These are phyloP conservation scores for Phoma sp. DNA, from an alignment of 2,329 filamentous ascomycete species.

Conservation along the genomic window DNA sequence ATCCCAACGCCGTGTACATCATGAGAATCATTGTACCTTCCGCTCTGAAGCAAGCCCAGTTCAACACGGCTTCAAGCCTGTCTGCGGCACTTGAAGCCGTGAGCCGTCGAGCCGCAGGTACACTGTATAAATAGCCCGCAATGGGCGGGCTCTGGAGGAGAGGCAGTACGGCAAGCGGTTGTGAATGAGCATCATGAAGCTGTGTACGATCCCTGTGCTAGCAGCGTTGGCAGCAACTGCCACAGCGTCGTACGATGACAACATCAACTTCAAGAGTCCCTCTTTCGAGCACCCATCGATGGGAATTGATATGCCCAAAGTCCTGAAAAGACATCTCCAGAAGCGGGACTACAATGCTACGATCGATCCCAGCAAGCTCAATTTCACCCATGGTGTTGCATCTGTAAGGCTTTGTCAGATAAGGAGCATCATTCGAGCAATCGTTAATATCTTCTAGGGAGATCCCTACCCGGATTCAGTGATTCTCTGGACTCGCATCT, in stretches of 20 bases:
- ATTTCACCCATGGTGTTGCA: slow-evolving; percentile 54
- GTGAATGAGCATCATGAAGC: background rate
- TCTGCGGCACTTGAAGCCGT: background rate
- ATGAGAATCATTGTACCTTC: slow-evolving; percentile 8
- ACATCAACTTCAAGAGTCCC: slow-evolving; percentile 70
- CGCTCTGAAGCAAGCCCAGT: slow-evolving; percentile 6
- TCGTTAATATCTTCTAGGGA: slow-evolving; percentile 18
- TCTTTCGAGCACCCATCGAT: slow-evolving; percentile 66
- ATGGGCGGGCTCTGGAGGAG: background rate
- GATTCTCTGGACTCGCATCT: slow-evolving; percentile 44
- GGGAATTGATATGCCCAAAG: slow-evolving; percentile 65
- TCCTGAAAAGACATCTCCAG: slow-evolving; percentile 56
- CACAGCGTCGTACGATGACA: slow-evolving; percentile 37
- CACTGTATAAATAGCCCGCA: background rate
- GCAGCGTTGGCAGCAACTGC: slow-evolving; percentile 1
- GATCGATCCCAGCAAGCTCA: slow-evolving; percentile 23
- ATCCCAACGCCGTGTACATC: slow-evolving; percentile 9
- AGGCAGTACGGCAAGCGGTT: background rate
- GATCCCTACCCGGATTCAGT: slow-evolving; percentile 53
- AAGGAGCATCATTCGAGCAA: background rate
- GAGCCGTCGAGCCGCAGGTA: background rate
- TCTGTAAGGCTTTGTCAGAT: slow-evolving; percentile 28
- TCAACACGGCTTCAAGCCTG: background rate
- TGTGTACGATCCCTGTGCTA: slow-evolving; percentile 1
- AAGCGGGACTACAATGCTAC: slow-evolving; percentile 17